Evolutionary conservation across 179 eudicot species (phyloP), one percentile per base, ranked within the genome.

Genomic region (Carnegiea gigantea): DNA sequence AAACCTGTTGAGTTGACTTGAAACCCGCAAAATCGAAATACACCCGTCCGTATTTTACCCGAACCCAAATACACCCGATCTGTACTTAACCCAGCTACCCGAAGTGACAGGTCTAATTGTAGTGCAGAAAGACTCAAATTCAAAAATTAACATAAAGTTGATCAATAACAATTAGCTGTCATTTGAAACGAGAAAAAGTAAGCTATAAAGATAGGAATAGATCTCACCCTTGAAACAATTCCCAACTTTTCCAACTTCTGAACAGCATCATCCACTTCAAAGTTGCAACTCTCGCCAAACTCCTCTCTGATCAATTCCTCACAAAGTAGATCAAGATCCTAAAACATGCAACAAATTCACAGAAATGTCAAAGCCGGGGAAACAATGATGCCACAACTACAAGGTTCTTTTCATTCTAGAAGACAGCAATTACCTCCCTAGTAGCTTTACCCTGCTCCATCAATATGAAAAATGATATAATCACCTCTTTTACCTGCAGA

Each of bases 241-340:
- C 99, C 99, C 85, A 96, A 82, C 86, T 90, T 93, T 85, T 94
- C 97, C 64, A 96, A 82, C 82, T 96, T 96, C 40, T 83, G 86
- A 67, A 96, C 88, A 20, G 99, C 99, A 89, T 96, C 99, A 86
- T 92, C 98, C 82, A 96, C 98, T 67, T 96, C 99, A 82, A 94
- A 96, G 81, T 96, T 89, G 83, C 99, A 96, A 81, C 72, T 84
- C 83, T 83, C 94, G 44, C 87, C 93, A 89, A 96, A 96, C 84
- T 94, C 97, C 82, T 94, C 97, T 83, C 85, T 88, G 73, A 96
- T 92, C 80, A 96, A 82, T 85, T 92, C 97, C 85, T 96, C 98
- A 72, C 97, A 94, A 24, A 88, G 89, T 65, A 83, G 60, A 83
- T 96, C 99, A 85, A 96, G 97, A 84, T 96, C 98, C 99, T 96